Conservation (phyloP, 1,139 yeast species). For the Arxiozyma heterogenica region DNA sequence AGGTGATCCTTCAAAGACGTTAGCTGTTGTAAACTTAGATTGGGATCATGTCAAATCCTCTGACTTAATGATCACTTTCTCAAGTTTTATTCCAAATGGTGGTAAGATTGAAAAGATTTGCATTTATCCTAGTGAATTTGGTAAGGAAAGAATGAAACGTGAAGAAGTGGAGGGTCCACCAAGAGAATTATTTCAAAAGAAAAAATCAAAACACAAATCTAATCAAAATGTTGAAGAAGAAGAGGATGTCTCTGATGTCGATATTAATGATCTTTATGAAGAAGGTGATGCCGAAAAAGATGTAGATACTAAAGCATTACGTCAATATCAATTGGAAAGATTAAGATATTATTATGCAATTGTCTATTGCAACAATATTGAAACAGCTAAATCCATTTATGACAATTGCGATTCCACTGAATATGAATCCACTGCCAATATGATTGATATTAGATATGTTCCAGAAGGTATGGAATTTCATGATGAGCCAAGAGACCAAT, state of each 20-base stretch:
- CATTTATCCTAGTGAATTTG: conserved; percentile 88
- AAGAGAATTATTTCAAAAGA: conserved; percentile 57
- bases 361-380: conserved; percentile 69
- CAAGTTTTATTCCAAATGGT: conserved; percentile 72
- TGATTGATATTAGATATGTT: conserved; percentile 83
- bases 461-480: conserved; percentile 89
- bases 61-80: conserved; percentile 83
- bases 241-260: conserved; percentile 43
- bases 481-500: conserved; percentile 62
- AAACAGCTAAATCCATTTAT: conserved; percentile 68
- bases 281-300: conserved; percentile 66
- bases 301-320: conserved; percentile 54
- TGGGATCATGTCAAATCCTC: conserved; percentile 90
- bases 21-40: conserved; percentile 93
- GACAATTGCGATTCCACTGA: conserved; percentile 90
- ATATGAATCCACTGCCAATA: conserved; percentile 90
- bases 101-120: conserved; percentile 63
- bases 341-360: conserved; percentile 86
- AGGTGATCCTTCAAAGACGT: conserved; percentile 72
- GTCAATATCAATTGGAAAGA: conserved; percentile 81
- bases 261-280: conserved; percentile 60
- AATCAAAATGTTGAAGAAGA: conserved; percentile 32
- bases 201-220: conserved; percentile 32
- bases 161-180: conserved; percentile 95
- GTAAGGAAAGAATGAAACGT: conserved; percentile 82